phyloP scores from a whole-genome alignment of 768 basidiomycete genomes.

The Boletales sp. region DNA sequence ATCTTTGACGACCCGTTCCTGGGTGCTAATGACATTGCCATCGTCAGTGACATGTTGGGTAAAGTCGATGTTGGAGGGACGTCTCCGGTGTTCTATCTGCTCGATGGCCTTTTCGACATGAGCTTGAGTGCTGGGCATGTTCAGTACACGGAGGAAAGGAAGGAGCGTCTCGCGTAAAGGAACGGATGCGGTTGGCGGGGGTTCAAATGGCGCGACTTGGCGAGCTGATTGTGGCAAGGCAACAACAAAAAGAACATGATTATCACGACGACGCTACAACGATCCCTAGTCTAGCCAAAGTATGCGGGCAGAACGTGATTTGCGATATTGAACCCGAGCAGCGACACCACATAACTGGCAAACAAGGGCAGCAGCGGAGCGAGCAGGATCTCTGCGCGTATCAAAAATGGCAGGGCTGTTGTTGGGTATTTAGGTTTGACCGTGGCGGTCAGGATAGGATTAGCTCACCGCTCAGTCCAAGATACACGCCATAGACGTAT shows the following conservation, averaged over 20 bases:
- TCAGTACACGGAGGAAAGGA: conserved; percentile 10
- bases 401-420: conserved; percentile 88
- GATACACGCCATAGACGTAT: conserved; percentile 88
- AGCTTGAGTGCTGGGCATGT: conserved; percentile 34
- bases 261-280: conserved; percentile 10
- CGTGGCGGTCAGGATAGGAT: background rate
- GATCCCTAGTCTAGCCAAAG: conserved; percentile 46
- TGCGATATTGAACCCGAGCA: conserved; percentile 90
- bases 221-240: conserved; percentile 2
- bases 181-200: conserved; percentile 20
- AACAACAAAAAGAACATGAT: conserved; percentile 1
- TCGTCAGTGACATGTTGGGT: conserved; percentile 92
- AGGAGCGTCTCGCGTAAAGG: conserved; percentile 16
- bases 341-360: conserved; percentile 77
- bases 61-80: conserved; percentile 73
- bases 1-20: conserved; percentile 95
- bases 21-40: conserved; percentile 86
- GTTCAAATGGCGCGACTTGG: conserved; percentile 22
- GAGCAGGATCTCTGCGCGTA: conserved; percentile 86
- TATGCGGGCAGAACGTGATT: conserved; percentile 76
- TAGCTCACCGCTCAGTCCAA: conserved; percentile 71
- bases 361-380: conserved; percentile 87
- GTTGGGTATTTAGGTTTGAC: conserved; percentile 8
- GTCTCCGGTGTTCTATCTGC: conserved; percentile 40
- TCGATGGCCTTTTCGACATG: conserved; percentile 34